Evolutionary conservation across 176 grass and related monocot genomes (phyloP).

Genomic region (Carex myosuroides): DNA sequence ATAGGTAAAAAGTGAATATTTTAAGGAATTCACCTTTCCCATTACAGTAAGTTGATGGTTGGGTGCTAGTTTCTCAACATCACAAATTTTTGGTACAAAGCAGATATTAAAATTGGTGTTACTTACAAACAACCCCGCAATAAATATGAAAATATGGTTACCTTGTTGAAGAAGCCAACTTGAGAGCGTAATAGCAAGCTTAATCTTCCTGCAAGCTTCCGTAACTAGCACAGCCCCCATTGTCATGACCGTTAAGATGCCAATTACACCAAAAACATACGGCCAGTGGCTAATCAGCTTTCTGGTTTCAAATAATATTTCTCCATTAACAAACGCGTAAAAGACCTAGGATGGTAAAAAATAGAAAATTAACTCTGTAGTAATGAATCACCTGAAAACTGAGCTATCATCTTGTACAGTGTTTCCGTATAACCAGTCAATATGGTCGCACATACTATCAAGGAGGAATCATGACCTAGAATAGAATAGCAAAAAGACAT

Average conservation of each 20-base stretch:
- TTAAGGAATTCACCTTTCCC: background rate
- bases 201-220: conserved; percentile 96
- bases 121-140: background rate
- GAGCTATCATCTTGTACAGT: conserved; percentile 80
- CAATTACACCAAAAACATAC: conserved; percentile 65
- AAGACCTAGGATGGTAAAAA: background rate
- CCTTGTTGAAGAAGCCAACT: conserved; percentile 79
- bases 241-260: conserved; percentile 67
- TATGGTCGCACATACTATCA: conserved; percentile 92
- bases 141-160: conserved; percentile 27
- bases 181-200: conserved; percentile 93
- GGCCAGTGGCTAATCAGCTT: conserved; percentile 56
- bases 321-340: background rate
- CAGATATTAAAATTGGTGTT: background rate
- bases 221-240: conserved; percentile 94
- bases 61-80: background rate
- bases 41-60: background rate
- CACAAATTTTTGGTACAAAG: background rate
- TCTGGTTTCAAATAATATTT: conserved; percentile 34
- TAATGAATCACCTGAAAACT: conserved; percentile 59
- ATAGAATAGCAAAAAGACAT: conserved; percentile 24
- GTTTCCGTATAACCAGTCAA: conserved; percentile 97
- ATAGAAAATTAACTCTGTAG: background rate
- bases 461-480: conserved; percentile 91
- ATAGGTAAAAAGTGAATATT: background rate